Evolutionary conservation across 1,284 basidiomycete genomes (phyloP).

Genomic region (Xerocomus minutiporus): DNA sequence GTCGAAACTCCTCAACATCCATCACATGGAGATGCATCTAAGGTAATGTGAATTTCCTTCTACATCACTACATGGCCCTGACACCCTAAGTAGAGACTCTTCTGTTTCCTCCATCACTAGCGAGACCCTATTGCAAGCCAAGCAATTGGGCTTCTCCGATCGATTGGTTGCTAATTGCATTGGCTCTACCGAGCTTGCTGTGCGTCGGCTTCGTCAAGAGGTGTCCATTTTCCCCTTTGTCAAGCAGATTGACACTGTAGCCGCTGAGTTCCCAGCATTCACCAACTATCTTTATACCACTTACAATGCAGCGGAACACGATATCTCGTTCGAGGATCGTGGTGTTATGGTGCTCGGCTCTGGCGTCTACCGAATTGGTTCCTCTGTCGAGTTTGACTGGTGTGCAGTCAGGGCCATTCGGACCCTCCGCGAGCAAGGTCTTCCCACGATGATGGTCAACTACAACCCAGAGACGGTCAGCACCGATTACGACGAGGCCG

Average conservation of each 20-base stretch:
- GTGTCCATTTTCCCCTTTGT: constrained; percentile 83
- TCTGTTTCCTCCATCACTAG: constrained; percentile 67
- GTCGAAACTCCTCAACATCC: constrained; percentile 80
- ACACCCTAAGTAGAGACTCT: constrained; percentile 47
- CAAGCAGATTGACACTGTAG: constrained; percentile 99
- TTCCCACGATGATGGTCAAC: constrained; percentile 98
- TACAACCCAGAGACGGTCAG: constrained; percentile 99
- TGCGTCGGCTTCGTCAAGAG: constrained; percentile 85
- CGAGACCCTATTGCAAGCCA: constrained; percentile 75
- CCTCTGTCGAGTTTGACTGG: constrained; percentile 99
- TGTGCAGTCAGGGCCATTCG: constrained; percentile 97
- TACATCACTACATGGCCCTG: neutral
- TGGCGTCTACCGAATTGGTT: constrained; percentile 97
- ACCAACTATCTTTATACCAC: constrained; percentile 99
- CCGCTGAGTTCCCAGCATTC: constrained; percentile 97
- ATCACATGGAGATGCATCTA: constrained; percentile 73
- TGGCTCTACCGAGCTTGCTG: constrained; percentile 84
- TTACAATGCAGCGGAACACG: constrained; percentile 93
- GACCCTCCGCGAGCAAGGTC: constrained; percentile 89
- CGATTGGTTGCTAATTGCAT: constrained; percentile 80
- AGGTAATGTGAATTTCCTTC: constrained; percentile 45
- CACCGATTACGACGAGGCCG: constrained; percentile 98
- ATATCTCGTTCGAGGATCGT: constrained; percentile 83
- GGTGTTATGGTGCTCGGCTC: constrained; percentile 98
- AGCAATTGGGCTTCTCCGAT: constrained; percentile 96